Evolutionary conservation across 306 rosid genomes (phyloP), one percentile per base, ranked within the genome.

Genomic region (Gleditsia sinensis): DNA sequence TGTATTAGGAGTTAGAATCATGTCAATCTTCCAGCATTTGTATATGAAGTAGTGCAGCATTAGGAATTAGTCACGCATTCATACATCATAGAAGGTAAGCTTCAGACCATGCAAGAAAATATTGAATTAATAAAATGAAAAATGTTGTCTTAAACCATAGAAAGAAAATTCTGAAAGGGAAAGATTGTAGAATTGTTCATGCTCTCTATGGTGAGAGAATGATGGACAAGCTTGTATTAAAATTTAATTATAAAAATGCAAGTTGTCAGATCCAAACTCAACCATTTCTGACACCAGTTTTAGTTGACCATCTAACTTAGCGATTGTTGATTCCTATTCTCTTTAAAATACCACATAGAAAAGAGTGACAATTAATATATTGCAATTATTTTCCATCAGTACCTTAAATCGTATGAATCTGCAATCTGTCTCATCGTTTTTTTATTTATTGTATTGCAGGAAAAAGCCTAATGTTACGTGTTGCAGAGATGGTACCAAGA

Each of bases 401-500:
- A 60, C 58, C 73, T n/a, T 43, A 13, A 19, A 2, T 39, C 19
- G 24, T 19, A 64, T 23, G 24, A 43, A 25, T 46, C 19, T 75
- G 5, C 7, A 58, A 56, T 14, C 9, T 55, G 53, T 19, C 19
- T 67, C 8, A 42, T 65, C 9, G 32, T n/a, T 57, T 46, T 59
- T 21, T 5, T 40, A 32, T 33, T 43, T 50, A 62, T 43, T 75
- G 42, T 53, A 56, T 80, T 89, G 50, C 83, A 94, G 98, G 90
- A 73, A 94, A 91, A 78, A 81, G 87, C 62, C 82, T 94, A 66
- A 85, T 94, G 97, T 76, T 86, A 11, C 73, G 58, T 32, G 59
- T 91, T 36, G 91, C 96, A 5, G 96, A 89, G 82, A 77, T 94
- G 91, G 97, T 94, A 46, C 96, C 97, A 12, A 84, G 86, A 62